Evolutionary conservation across 768 basidiomycete species (phyloP), one percentile per base, ranked within the genome.

Genomic region (Pisolithus orientalis): DNA sequence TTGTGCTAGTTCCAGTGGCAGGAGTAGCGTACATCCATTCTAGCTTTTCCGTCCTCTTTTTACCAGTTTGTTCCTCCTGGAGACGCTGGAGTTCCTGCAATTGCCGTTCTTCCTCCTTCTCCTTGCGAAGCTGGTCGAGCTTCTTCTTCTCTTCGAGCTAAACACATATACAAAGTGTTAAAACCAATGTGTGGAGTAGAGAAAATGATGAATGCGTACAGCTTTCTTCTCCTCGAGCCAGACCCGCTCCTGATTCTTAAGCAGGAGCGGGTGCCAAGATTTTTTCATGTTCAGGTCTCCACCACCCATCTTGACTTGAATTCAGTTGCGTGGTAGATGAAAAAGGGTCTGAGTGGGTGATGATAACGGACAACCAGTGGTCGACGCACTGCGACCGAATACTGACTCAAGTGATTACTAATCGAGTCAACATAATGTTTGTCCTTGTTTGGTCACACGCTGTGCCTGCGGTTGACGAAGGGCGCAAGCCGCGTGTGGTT

Each of bases 21-120:
- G 96, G 96, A 1, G 95, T 96, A n/a, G 95, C 76, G 72, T 98
- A 99, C 92, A 99, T 95, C 96, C 96, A 99, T 67, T 99, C 96
- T 46, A 99, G 68, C 65, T 93, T 93, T 71, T 97, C 94, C 48
- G 87, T 83, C 57, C 90, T 75, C 71, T 94, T 96, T 76, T 87
- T 93, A 32, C 95, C 95, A 9, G 95, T 97, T 58, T 94, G 84
- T 59, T 90, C 90, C 66, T 95, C 94, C 68, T 98, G 95, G 52
- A 99, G 70, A 48, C 94, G 81, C 66, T 98, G 96, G 7, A 99
- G 81, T 61, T 99, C 96, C 59, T 95, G 94, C 1, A 99, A 70
- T 65, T 97, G 95, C 6, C 96, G 80, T 66, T 99, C 96, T 65
- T 99, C 96, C 63, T 96, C 95, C 62, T 91, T 90, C 71, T 99